Conservation (phyloP, 768 basidiomycete species). For the Pulveroboletus sp. region DNA sequence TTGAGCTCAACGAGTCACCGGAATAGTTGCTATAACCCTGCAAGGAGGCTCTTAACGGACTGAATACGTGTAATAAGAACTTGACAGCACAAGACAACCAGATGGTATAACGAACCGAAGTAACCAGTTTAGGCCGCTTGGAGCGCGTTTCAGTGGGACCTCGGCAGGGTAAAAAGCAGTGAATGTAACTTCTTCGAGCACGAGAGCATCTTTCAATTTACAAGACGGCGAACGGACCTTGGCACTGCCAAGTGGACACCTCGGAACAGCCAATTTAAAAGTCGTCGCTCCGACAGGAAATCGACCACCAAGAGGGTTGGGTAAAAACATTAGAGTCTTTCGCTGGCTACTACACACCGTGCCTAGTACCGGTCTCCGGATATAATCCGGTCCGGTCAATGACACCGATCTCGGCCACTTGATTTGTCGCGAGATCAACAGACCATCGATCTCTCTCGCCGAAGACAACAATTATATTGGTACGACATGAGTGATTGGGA, state of each 20-base stretch:
- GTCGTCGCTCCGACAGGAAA: constrained; percentile 61
- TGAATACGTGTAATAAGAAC: constrained; percentile 3
- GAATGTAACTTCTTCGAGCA: constrained; percentile 61
- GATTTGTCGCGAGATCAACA: too few species aligned
- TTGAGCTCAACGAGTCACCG: constrained; percentile 31
- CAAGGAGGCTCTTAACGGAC: constrained; percentile 44
- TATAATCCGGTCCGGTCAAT: too few species aligned
- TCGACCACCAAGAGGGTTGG: constrained; percentile 36
- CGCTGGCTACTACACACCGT: too few species aligned
- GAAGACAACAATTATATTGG: too few species aligned
- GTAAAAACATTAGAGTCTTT: constrained; percentile 38
- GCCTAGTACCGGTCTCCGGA: too few species aligned
- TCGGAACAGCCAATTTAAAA: constrained; percentile 46
- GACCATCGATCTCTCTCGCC: too few species aligned
- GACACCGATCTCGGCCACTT: too few species aligned
- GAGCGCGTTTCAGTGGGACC: constrained; percentile 20
- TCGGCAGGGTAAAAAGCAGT: constrained; percentile 66
- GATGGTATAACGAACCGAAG: constrained; percentile 41
- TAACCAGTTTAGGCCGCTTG: constrained; percentile 55
- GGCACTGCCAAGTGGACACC: constrained; percentile 39
- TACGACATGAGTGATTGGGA: too few species aligned
- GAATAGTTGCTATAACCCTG: constrained; percentile 49
- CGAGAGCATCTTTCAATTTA: constrained; percentile 41
- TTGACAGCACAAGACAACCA: constrained; percentile 2
- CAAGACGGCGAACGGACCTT: constrained; percentile 32